Base-by-base conservation (phyloP, 2,329 filamentous ascomycete species). In the Penicillium sp. region DNA sequence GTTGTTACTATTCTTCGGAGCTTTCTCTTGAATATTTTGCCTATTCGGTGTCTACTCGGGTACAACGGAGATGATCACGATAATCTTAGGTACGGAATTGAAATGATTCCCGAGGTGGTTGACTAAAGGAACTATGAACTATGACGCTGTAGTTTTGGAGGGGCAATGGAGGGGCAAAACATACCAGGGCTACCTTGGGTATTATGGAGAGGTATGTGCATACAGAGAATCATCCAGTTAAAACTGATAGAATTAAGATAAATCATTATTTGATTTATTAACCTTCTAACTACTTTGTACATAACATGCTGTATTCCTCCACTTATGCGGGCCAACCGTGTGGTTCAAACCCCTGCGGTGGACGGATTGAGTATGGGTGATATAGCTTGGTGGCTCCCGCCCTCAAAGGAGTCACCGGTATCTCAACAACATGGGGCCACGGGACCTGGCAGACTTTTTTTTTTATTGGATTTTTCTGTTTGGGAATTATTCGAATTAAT, bases 21-120 rank as follows among this genome's bases (percentile, higher is more conserved):
- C 47, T 42, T 38, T 49, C 69, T 71, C 63, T 54, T 65, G 67
- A 72, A 71, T 67, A 37, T 67, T 69, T 68, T 70, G 58, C 69
- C 70, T 57, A 40, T 46, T 63, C 50, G 56, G 55, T 69, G 60
- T 66, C 69, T 57, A 40, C 38, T 62, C 52, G 59, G 55, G 23
- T 59, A 54, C 35, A 48, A 42, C 8, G 46, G 49, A 47, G 48
- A 25, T 38, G 51, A 48, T 53, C 51, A 58, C 52, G 56, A 58
- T 58, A 58, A 56, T 56, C 10, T 42, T 31, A 52, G 19, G 48
- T 56, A 50, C 25, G 7, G 21, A 4, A 21, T 21, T 23, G 15
- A 37, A 19, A 21, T n/a, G 10, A 33, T 31, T 60, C 37, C 60
- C 53, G 50, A 35, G 37, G 33, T 54, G 37, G 33, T 54, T 45